Base-by-base conservation (phyloP, 2,329 filamentous ascomycete species). In the Cladosporium colombiae region DNA sequence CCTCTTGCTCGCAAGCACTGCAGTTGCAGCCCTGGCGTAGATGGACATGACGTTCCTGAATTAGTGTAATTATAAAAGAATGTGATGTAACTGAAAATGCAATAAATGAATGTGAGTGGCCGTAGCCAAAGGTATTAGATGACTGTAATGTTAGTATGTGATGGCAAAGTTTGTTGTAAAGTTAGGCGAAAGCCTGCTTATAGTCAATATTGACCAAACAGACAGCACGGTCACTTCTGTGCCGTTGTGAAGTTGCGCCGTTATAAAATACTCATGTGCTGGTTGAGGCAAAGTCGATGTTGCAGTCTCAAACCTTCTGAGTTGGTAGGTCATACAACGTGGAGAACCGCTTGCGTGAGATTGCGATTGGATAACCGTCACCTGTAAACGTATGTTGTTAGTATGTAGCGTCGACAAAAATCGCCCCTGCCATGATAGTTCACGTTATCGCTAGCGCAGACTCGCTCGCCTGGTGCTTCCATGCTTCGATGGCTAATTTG, bases 51-150 rank as follows among this genome's bases (percentile, higher is more conserved):
- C 62, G 23, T 31, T 35, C 5, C 31, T 50, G 44, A 13, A 56
- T 65, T 52, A 58, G 52, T 58, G 61, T 50, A 61, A 46, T 68
- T 64, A 40, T 63, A 35, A 64, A 66, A 29, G 64, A 68, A 27
- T 65, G 63, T 53, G 44, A 59, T 40, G 13, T 57, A 40, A 35
- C 3, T 21, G 5, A 23, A 61, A 62, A 35, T 53, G 46, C 31
- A 56, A 63, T 56, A 18, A 63, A 63, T 33, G 61, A 63, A 27
- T 63, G 61, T 63, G 27, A 29, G 61, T 25, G 61, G 61, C 61
- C 61, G 50, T n/a, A 35, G 61, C 61, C 61, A 63, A 56, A 46
- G 35, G 50, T 31, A 52, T 63, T 11, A 59, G 49, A 49, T 55
- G 53, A 52, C 68, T 35, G 31, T 50, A 31, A 13, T 52, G 59